phyloP scores from a whole-genome alignment of 2,329 filamentous ascomycete species.

The Colletotrichum kahawae region DNA sequence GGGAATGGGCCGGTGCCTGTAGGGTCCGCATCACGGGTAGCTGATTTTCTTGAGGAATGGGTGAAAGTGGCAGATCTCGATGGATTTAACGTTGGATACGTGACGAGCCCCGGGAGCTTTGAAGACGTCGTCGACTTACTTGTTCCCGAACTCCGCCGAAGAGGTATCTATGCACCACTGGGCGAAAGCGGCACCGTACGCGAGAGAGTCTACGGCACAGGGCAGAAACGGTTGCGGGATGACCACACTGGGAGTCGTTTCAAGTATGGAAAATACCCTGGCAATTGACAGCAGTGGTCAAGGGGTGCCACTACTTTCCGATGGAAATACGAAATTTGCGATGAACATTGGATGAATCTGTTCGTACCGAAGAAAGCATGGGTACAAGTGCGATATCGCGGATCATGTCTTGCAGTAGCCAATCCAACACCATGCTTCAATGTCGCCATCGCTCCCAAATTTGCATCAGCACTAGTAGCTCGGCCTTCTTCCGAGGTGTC shows the following conservation, averaged over 20 bases:
- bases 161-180: conserved; percentile 18
- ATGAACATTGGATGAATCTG: background rate
- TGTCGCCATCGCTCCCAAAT: background rate
- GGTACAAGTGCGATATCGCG: background rate
- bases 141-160: conserved; percentile 30
- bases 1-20: conserved; percentile 39
- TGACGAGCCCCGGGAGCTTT: conserved; percentile 43
- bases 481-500: background rate
- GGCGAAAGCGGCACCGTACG: background rate
- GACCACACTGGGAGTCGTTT: background rate
- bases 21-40: conserved; percentile 43
- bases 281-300: rapidly evolving
- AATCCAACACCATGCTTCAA: rapidly evolving
- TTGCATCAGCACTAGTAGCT: background rate
- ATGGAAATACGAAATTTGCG: background rate
- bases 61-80: conserved; percentile 45
- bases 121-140: conserved; percentile 34
- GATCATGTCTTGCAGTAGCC: background rate
- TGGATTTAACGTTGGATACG: conserved; percentile 47
- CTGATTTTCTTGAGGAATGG: conserved; percentile 49
- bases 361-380: background rate
- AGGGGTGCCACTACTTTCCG: background rate
- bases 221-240: background rate
- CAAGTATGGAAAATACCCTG: background rate
- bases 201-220: background rate